Base-by-base conservation (phyloP, 2,329 filamentous ascomycete genomes). In the Ophiostoma triangulosporum region DNA sequence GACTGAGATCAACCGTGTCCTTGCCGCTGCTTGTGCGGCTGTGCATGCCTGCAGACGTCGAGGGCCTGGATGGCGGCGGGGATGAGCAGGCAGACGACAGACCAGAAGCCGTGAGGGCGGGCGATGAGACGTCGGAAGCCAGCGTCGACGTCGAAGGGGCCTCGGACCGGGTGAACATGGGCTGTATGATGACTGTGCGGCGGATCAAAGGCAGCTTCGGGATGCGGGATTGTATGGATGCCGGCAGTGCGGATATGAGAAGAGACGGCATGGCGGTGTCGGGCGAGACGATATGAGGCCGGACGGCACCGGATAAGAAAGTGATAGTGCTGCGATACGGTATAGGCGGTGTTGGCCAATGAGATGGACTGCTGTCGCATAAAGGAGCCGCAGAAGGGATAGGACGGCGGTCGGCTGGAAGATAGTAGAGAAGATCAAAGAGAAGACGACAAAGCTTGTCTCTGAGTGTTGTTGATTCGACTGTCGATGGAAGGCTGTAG, bases 201-300 rank as follows among this genome's bases (percentile, higher is more conserved):
- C 58, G 54, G 5, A 61, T 32, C 12, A 54, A 57, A 1, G 57
- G 55, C 17, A 61, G 51, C 26, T 45, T 54, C 15, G 60, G 56
- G 17, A 61, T 58, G 24, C 59, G 57, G 11, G 60, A 56, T 51
- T 61, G 60, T 48, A 61, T 54, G n/a, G 54, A 59, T 29, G 55
- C 63, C 55, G 51, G 63, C 53, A 60, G 61, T 54, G 52, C 56
- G 20, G 57, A 55, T 32, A 50, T 52, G 31, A 56, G 45, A 24
- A 60, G 57, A 8, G 58, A 60, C 9, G 58, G 36, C 56, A 58
- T 56, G 40, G 40, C 6, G 29, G 29, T 6, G 29, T 31, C 29
- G 29, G 29, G 11, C 29, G 29, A 31, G 29, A 31, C 29, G 29
- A 31, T 6, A 31, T 31, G 29, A 31, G 6, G 29, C 29, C 9